Evolutionary conservation across 352 stramenopile species (phyloP), one percentile per base, ranked within the genome.

Genomic region (Saprolegnia diclina): DNA sequence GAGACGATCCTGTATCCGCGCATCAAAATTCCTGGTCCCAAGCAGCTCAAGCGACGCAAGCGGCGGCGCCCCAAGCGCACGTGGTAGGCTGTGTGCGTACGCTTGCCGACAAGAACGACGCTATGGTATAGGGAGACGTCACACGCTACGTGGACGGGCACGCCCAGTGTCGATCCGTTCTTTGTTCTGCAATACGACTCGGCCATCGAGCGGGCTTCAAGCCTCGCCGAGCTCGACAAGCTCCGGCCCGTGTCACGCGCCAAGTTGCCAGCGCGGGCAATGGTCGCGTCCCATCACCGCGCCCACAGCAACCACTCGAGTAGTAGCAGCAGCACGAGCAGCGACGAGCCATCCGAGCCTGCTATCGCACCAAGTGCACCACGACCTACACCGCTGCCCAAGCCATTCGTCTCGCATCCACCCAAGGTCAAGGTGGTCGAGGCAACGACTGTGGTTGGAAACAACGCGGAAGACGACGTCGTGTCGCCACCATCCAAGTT

Each of bases 111-210:
- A 29, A n/a, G n/a, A 26, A 48, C 22, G 38, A 24, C n/a, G 5
- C 38, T 44, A 18, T 24, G 7, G 32, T 42, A n/a, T 66, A 66
- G 57, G 57, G 55, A 66, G 44, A 66, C 57, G 13, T 66, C 57
- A 21, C 57, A 66, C 53, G 57, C 57, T 6, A 66, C 57, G 14
- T 66, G 57, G 57, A 32, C 14, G 0, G 24, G 42, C 18, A 48
- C 42, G 11, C 42, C 42, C 13, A n/a, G 13, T n/a, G 18, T 48
- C 42, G 42, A 48, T 48, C 42, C 42, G 42, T 48, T 48, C 42
- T 48, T 48, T 7, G 42, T 48, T 3, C 42, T 48, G 11, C 42
- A 48, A n/a, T 48, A 48, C 42, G 42, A 48, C 42, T 48, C 42
- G 18, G 42, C 42, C 42, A 48, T 48, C 13, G 42, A 48, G 42